Evolutionary conservation across 768 basidiomycete genomes (phyloP).

Genomic region (Auriscalpium orientale): DNA sequence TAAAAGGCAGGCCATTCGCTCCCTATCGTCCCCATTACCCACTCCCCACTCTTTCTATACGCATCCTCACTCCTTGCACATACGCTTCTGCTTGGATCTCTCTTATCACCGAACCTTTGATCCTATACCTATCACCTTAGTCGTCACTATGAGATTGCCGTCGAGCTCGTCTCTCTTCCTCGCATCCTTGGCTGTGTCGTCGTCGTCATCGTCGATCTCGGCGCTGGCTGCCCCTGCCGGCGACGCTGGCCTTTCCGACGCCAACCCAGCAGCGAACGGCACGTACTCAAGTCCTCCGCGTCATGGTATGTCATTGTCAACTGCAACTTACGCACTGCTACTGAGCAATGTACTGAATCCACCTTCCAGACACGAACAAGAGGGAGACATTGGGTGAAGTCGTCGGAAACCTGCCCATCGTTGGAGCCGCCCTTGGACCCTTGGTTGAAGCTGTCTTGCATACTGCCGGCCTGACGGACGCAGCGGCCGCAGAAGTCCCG

Average conservation of each 20-base stretch:
- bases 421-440: too few relatives aligned
- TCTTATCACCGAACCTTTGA: conserved; percentile 5
- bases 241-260: background rate
- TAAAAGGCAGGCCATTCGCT: background rate
- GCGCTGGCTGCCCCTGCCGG: conserved; percentile 23
- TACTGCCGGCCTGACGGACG: too few relatives aligned
- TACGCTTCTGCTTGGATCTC: conserved; percentile 12
- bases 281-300: too few relatives aligned
- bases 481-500: too few relatives aligned
- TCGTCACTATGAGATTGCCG: conserved; percentile 22
- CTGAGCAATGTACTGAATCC: too few relatives aligned
- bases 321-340: too few relatives aligned
- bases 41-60: background rate
- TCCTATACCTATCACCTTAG: background rate
- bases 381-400: too few relatives aligned
- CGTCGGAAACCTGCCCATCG: too few relatives aligned
- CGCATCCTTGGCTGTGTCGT: conserved; percentile 23
- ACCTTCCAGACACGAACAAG: too few relatives aligned
- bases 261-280: background rate
- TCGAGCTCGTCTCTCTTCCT: conserved; percentile 27
- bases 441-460: too few relatives aligned
- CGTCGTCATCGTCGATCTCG: conserved; percentile 23
- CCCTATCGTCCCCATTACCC: background rate
- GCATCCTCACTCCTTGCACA: conserved; percentile 13
- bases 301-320: too few relatives aligned